Base-by-base conservation (phyloP, 768 basidiomycete genomes). In the Boletus barrowsii region DNA sequence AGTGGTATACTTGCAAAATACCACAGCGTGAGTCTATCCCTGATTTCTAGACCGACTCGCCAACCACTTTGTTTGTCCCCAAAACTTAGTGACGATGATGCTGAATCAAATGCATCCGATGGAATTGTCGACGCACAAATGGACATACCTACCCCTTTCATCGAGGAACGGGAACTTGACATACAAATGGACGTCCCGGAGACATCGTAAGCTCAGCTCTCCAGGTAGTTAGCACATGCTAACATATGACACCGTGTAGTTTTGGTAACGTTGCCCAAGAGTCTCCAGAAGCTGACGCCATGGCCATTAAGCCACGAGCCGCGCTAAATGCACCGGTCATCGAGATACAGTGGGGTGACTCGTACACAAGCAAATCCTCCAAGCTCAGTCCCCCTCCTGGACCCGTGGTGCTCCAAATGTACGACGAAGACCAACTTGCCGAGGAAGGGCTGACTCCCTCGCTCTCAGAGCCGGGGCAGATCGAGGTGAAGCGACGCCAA, bases 401-500 rank as follows among this genome's bases (percentile, higher is more conserved):
- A 29, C 29, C 29, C 29, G 29, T 29, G 29, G 2, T 29, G 29
- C 29, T 7, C 29, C 26, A 29, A 29, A 29, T 9, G 26, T 29
- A 29, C 29, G 82, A 84, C 56, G 72, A 72, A 36, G 84, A 87
- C 18, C 18, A 65, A 40, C 64, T 65, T 18, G 44, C 10, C 1
- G 59, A 67, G 30, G 64, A 64, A 3, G 35, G 22, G 41, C 1
- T 69, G 13, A 64, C 72, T 13, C 75, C 80, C 14, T 73, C 79
- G 1, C 71, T 78, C 3, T 77, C 79, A 1, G 83, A 83, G 61
- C 74, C 83, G 62, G 82, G 86, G 65, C 84, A 84, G 60, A 88
- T 89, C 58, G 86, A 84, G 62, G 79, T 79, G 41, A 93, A 93
- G 75, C 82, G 93, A 30, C 79, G 85, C 10, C 84, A 86, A 72